A percentile compares a stretch with the other conserved stretches of the same genome.
Conservation (phyloP, 441 rosid genomes). For the Eruca vesicaria region DNA sequence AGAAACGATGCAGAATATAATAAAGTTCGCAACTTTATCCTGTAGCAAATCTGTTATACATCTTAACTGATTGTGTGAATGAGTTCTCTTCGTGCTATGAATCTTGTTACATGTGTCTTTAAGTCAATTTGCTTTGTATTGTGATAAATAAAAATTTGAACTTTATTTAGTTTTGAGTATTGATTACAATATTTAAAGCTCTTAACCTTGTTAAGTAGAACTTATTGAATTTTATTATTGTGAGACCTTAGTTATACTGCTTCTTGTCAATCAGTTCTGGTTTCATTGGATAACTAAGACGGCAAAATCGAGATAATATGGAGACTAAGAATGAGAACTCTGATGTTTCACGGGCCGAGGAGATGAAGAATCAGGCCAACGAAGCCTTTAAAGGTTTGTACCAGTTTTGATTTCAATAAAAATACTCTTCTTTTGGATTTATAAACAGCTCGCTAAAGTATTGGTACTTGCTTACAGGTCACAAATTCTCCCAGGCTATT, state of each 20-base stretch:
- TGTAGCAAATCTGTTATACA: not conserved
- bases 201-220: not conserved
- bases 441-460: slow-evolving; percentile 7
- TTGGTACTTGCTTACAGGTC: slow-evolving; percentile 49
- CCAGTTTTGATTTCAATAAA: not conserved
- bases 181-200: not conserved
- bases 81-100: not conserved
- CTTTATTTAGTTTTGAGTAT: not conserved
- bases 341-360: slow-evolving; percentile 61
- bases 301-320: slow-evolving; percentile 5
- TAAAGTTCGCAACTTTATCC: not conserved
- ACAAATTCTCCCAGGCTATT: slow-evolving; percentile 74
- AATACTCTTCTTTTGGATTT: not conserved
- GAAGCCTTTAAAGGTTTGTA: slow-evolving; percentile 85
- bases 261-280: slow-evolving; percentile 13
- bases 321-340: slow-evolving; percentile 43
- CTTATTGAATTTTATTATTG: not conserved
- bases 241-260: not conserved
- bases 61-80: not conserved
- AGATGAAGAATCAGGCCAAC: slow-evolving; percentile 72
- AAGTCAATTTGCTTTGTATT: not conserved
- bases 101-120: slow-evolving; percentile 23
- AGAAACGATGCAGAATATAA: not conserved
- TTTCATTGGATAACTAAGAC: slow-evolving; percentile 6
- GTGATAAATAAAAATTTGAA: not conserved